phyloP scores from a whole-genome alignment of 1,284 basidiomycete species.

The Farysia itapuensis region DNA sequence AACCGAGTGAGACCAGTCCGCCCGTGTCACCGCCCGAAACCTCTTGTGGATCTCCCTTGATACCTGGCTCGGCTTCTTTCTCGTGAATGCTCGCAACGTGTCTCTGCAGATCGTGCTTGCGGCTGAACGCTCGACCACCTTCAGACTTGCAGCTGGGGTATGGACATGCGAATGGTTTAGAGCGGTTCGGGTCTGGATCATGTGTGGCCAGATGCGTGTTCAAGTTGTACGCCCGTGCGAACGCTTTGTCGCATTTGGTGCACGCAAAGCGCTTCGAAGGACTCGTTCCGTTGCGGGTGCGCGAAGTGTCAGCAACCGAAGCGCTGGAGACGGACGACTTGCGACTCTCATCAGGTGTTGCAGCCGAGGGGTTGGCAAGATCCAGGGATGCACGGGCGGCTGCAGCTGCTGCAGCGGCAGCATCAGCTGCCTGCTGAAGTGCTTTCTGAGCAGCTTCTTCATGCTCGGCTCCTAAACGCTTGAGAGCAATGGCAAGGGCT shows the following conservation, averaged over 20 bases:
- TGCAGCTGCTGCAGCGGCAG: slow-evolving; percentile 14
- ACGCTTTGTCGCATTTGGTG: slow-evolving; percentile 65
- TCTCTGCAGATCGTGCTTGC: slow-evolving; percentile 83
- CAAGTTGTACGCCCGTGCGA: slow-evolving; percentile 84
- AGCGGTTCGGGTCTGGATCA: slow-evolving; percentile 71
- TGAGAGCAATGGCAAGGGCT: slow-evolving; percentile 39
- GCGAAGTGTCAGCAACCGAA: background rate
- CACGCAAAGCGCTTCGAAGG: slow-evolving; percentile 52
- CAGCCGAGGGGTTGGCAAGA: slow-evolving; percentile 16
- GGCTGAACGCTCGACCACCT: slow-evolving; percentile 75
- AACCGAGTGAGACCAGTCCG: slow-evolving; percentile 44
- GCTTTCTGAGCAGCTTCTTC: slow-evolving; percentile 28
- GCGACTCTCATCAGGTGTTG: background rate
- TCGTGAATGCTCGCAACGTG: slow-evolving; percentile 79
- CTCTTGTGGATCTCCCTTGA: slow-evolving; percentile 42
- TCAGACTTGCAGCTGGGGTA: slow-evolving; percentile 68
- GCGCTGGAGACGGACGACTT: background rate
- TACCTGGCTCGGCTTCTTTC: slow-evolving; percentile 49
- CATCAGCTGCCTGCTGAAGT: slow-evolving; percentile 30
- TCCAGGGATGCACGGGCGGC: slow-evolving; percentile 29
- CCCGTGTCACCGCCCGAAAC: slow-evolving; percentile 32
- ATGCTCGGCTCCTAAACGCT: slow-evolving; percentile 30
- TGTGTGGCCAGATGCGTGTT: slow-evolving; percentile 89
- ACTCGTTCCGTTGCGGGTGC: slow-evolving; percentile 1
- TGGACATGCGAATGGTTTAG: slow-evolving; percentile 80